Base-by-base conservation (phyloP, 345 rosid species). In the Lepidium africanum region DNA sequence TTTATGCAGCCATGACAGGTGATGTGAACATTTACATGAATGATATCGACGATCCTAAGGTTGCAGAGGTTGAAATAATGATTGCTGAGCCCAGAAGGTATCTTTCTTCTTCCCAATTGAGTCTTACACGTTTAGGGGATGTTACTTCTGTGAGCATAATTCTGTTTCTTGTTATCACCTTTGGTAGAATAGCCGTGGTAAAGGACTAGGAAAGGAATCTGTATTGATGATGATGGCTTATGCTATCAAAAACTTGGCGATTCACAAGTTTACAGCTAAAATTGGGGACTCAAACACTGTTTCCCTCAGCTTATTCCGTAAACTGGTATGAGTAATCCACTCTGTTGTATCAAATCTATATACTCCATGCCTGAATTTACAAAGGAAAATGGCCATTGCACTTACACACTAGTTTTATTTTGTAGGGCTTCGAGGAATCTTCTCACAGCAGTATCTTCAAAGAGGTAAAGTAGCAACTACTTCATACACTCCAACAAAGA, bases 21-120 rank as follows among this genome's bases (percentile, higher is more conserved):
- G 99, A 91, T 81, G 96, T 91, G 70, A 91, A 94, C 63, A 78
- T 89, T 61, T 94, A 91, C 80, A 83, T 89, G 97, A 94, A 91
- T 74, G 99, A 94, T 76, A 60, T 85, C 76, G 99, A 94, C 25
- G 89, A 91, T 65, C 80, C 84, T 38, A 86, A 82, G 37, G 54
- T 86, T 75, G 95, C 92, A 43, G 97, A 89, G 79, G 72, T 91
- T 11, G 97, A 94, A 74, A 91, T 94, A 75, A 94, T 94, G 99
- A 89, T 94, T 50, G 95, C 95, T 61, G 96, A 94, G 63, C 78
- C 83, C 21, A 78, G 70, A 80, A 87, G 99, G 96, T 94, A 81
- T 40, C 11, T 72, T 48, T 52, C 50, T 49, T 64, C 59, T 14
- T 70, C 46, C 35, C 19, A 49, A 17, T 39, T 2, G 21, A 42